Evolutionary conservation across 2,329 filamentous ascomycete species (phyloP), one percentile per base, ranked within the genome.

Genomic region (Clarireedia monteithiana): DNA sequence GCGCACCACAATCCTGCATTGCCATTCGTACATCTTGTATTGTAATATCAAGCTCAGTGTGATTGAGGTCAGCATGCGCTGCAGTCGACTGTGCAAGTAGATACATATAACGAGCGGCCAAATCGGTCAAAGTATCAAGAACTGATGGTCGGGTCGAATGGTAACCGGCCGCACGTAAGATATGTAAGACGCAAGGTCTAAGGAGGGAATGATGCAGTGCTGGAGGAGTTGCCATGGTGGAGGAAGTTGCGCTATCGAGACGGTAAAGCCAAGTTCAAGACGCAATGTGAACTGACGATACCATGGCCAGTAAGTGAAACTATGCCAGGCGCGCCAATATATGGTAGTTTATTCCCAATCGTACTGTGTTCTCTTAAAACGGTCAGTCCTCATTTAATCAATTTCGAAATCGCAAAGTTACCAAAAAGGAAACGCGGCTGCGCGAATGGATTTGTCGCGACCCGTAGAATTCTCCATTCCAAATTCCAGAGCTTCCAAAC

Each of bases 91-190:
- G 80, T 60, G 88, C 89, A 20, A 96, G 82, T 3, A 89, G 74
- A 23, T 83, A 75, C 57, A 97, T 75, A 71, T 96, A 95, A 62
- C 88, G 84, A 45, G 86, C 88, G 0, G 90, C 85, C 6, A 97
- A 79, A 71, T 96, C 91, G 14, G 90, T 88, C n/a, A 96, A 71
- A 9, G 88, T 85, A 73, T 97, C 91, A 56, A 96, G 77, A 6
- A 95, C 91, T 3, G 86, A 86, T 2, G 89, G 85, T 54, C 84
- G 84, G 50, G 90, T 88, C 44, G 86, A 80, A 70, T 95, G 89
- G 74, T 95, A 97, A 69, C 92, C 92, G 24, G 90, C 86, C 30
- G 91, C 89, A 67, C 92, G 90, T 51, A 97, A 83, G 66, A 95
- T 92, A 72, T 96, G 91, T 57, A 97, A 83, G 59, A 96, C 83